phyloP scores from a whole-genome alignment of 2,329 filamentous ascomycete genomes.

The Pseudohalonectria lignicola region DNA sequence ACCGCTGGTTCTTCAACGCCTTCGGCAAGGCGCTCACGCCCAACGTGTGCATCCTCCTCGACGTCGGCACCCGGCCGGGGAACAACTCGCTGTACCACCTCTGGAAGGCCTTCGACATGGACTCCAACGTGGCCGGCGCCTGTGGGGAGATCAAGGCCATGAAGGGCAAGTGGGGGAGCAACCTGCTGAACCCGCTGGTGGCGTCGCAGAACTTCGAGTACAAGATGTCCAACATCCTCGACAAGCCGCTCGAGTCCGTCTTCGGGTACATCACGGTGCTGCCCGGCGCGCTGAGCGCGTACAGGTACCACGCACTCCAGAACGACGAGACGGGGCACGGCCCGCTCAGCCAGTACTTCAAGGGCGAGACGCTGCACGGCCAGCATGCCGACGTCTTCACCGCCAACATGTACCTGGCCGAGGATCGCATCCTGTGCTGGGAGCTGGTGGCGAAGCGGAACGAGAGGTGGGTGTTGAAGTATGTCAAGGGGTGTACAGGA shows the following conservation, averaged over 20 bases:
- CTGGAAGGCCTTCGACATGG: slow-evolving; percentile 97
- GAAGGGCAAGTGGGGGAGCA: slow-evolving; percentile 73
- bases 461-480: slow-evolving; percentile 95
- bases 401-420: slow-evolving; percentile 87
- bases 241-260: slow-evolving; percentile 92
- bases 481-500: slow-evolving; percentile 91
- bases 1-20: slow-evolving; percentile 98
- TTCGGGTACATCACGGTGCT: slow-evolving; percentile 98
- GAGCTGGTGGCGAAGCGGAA: slow-evolving; percentile 91
- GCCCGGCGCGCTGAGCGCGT: slow-evolving; percentile 88
- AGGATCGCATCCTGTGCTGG: slow-evolving; percentile 86
- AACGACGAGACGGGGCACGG: slow-evolving; percentile 95
- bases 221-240: slow-evolving; percentile 98
- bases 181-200: slow-evolving; percentile 85
- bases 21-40: slow-evolving; percentile 88
- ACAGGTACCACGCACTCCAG: slow-evolving; percentile 89
- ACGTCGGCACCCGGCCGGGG: slow-evolving; percentile 89
- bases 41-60: slow-evolving; percentile 92
- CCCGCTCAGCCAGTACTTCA: slow-evolving; percentile 96
- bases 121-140: slow-evolving; percentile 93
- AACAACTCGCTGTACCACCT: slow-evolving; percentile 89
- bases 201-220: slow-evolving; percentile 99
- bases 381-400: slow-evolving; percentile 61
- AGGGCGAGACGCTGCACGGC: slow-evolving; percentile 92
- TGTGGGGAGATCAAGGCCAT: slow-evolving; percentile 97